Percentiles rank a stretch among this genome's conserved stretches.
Evolutionary conservation across 129 eudicot genomes (phyloP).

Genomic region (carrot (Daucus carota)): DNA sequence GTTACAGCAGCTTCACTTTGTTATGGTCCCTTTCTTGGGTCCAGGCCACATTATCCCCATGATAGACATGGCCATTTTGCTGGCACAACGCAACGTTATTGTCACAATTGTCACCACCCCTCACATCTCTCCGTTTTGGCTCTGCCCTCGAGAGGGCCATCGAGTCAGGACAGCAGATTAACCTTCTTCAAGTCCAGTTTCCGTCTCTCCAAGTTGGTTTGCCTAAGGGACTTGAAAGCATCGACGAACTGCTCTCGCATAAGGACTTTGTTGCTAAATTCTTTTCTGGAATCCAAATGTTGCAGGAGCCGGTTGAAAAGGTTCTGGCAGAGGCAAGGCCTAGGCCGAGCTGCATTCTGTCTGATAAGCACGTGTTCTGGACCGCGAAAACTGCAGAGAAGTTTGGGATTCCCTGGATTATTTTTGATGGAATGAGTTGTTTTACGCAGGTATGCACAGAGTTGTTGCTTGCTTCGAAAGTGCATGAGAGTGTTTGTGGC

Average conservation of each 20-base stretch:
- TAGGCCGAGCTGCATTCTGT: background rate
- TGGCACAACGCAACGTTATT: background rate
- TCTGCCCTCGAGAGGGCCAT: background rate
- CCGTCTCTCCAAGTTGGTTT: background rate
- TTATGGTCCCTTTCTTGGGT: background rate
- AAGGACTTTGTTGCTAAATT: background rate
- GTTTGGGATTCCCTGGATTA: background rate
- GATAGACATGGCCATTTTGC: conserved; percentile 3
- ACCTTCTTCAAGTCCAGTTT: background rate
- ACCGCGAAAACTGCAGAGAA: background rate
- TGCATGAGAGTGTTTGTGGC: background rate
- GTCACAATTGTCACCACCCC: conserved; percentile 10
- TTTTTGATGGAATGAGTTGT: conserved; percentile 3
- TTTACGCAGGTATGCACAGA: conserved; percentile 1
- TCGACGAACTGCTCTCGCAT: background rate
- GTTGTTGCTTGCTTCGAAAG: background rate
- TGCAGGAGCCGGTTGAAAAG: background rate
- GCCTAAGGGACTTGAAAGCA: conserved; percentile 1
- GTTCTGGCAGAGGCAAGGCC: background rate
- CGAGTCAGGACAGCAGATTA: background rate
- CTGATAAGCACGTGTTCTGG: background rate
- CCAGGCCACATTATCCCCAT: conserved; percentile 16
- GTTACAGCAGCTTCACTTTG: conserved; percentile 9
- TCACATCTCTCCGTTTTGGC: background rate
- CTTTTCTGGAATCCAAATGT: background rate